These are phyloP conservation scores for thale cress (Arabidopsis thaliana) DNA, from an alignment of 345 rosid genomes.

Conservation along the genomic window TAIR10.1 NC_003071.7:8349001-8349500, in stretches of 20 bases:
- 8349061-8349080: conserved; percentile 85
- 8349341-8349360: background rate
- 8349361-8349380: background rate
- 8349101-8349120: conserved; percentile 76
- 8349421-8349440: too few species aligned
- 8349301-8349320: background rate
- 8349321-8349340: background rate
- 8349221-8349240: conserved; percentile 19
- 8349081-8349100: conserved; percentile 79
- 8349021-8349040: conserved; percentile 4
- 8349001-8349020: conserved; percentile 42
- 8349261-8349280: background rate
- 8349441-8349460: conserved; percentile 38
- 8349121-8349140: conserved; percentile 64
- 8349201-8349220: conserved; percentile 49
- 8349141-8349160: conserved; percentile 60
- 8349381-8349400: too few species aligned
- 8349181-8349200: conserved; percentile 84
- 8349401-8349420: too few species aligned
- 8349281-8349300: background rate
- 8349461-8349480: conserved; percentile 94
- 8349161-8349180: conserved; percentile 61
- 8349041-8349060: conserved; percentile 62
- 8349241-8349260: background rate
- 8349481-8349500: conserved; percentile 81